phyloP scores from a whole-genome alignment of 306 rosid genomes.

The Trichosanthes cucumerina region DNA sequence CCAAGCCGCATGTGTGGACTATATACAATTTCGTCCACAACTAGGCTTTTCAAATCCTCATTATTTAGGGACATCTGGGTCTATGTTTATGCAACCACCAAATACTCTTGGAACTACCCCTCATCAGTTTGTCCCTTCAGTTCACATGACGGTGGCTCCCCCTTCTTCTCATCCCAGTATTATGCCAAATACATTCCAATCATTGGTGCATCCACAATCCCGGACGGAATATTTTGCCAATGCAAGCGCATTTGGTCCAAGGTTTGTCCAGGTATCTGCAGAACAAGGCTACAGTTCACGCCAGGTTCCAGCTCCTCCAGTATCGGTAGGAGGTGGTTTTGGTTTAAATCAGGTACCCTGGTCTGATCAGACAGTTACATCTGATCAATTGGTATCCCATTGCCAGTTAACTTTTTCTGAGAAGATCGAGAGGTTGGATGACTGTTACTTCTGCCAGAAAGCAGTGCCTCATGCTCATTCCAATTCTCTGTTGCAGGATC shows the following conservation, averaged over 20 bases:
- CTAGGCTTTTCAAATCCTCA: slow-evolving; percentile 49
- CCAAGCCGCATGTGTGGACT: slow-evolving; percentile 44
- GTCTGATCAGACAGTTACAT: slow-evolving; percentile 35
- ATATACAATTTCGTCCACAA: slow-evolving; percentile 44
- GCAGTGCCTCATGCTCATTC: slow-evolving; percentile 82
- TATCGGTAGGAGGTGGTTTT: slow-evolving; percentile 38
- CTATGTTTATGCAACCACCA: slow-evolving; percentile 43
- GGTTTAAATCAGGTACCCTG: slow-evolving; percentile 62
- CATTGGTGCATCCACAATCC: slow-evolving; percentile 39
- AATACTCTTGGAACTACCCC: slow-evolving; percentile 29
- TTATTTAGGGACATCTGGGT: slow-evolving; percentile 29
- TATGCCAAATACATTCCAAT: slow-evolving; percentile 39
- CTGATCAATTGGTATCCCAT: slow-evolving; percentile 44
- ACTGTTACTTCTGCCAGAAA: slow-evolving; percentile 64
- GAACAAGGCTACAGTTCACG: slow-evolving; percentile 51
- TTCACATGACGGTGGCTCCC: slow-evolving; percentile 40
- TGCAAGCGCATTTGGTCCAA: slow-evolving; percentile 40
- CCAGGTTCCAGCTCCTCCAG: slow-evolving; percentile 44
- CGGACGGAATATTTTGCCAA: slow-evolving; percentile 43
- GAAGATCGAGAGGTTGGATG: slow-evolving; percentile 33
- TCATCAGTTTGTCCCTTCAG: slow-evolving; percentile 40
- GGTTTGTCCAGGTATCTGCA: slow-evolving; percentile 52
- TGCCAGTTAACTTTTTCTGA: slow-evolving; percentile 41
- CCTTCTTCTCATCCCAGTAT: slow-evolving; percentile 39
- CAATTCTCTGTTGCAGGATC: slow-evolving; percentile 50